Evolutionary conservation across 2,329 filamentous ascomycete species (phyloP), one percentile per base, ranked within the genome.

Genomic region (Trichoderma koningiopsis): DNA sequence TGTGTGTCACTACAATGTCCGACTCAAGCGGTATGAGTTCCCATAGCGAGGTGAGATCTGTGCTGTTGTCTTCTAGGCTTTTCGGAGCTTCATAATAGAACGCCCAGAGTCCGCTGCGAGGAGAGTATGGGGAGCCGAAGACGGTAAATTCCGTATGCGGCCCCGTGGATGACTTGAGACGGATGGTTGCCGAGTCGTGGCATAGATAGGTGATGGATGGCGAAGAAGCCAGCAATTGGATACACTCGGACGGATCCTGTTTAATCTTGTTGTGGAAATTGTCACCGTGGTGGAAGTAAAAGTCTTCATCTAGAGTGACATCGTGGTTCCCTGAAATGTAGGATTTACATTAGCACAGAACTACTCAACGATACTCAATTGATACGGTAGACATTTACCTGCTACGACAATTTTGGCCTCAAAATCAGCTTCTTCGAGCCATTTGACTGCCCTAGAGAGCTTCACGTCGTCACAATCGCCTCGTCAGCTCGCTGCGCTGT

Each of bases 121-220:
- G 91, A 37, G 89, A 89, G 75, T 85, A 90, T 0, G 91, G 92
- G 3, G 90, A 92, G 1, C 90, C 91, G 75, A 93, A 94, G 53
- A 93, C 82, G 13, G 81, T 88, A 77, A 94, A 90, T 8, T 75
- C 71, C 3, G 89, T 91, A 2, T 79, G 83, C 8, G 89, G 88
- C 0, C 88, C 89, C 0, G 77, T 77, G 0, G 84, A 80, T 0
- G 84, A 83, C 0, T 75, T 80, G n/a, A 94, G 82, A 7, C 81
- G 81, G 70, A 93, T 80, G 0, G 80, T 83, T 10, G 82, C 78
- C 49, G 85, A 81, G 70, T 84, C 79, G 74, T 94, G 89, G 68
- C 85, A 79, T 10, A 94, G 84, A 77, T 92, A 93, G 1, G 85
- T 88, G 61, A 92, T 86, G 2, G 83, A 84, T 0, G 82, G 78